Evolutionary conservation across 2,329 filamentous ascomycete genomes (phyloP).

Genomic region (Diaporthe citrichinensis): DNA sequence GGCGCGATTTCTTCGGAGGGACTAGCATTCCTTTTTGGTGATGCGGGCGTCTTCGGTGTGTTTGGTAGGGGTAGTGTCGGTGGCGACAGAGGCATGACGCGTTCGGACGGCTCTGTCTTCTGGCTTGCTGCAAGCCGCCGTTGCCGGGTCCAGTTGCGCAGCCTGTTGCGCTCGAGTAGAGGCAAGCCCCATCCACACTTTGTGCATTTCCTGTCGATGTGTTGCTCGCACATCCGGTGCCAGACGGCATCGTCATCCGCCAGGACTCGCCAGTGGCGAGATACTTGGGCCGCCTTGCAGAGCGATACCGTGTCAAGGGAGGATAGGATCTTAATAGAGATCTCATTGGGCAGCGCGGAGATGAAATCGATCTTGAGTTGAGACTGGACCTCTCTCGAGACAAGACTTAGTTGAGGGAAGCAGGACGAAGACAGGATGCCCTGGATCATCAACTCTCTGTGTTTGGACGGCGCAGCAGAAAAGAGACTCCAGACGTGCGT

Average conservation of each 20-base stretch:
- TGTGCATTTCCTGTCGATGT: slow-evolving; percentile 92
- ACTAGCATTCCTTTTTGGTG: slow-evolving; percentile 53
- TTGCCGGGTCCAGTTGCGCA: slow-evolving; percentile 89
- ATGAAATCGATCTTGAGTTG: slow-evolving; percentile 98
- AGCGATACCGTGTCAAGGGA: slow-evolving; percentile 94
- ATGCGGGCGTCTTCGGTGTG: slow-evolving; percentile 44
- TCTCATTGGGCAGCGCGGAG: slow-evolving; percentile 86
- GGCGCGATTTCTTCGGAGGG: slow-evolving; percentile 45
- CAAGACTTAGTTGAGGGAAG: slow-evolving; percentile 94
- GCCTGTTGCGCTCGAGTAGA: slow-evolving; percentile 86
- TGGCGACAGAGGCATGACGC: slow-evolving; percentile 44
- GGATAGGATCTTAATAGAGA: slow-evolving; percentile 93
- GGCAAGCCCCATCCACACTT: slow-evolving; percentile 97
- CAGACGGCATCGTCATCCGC: slow-evolving; percentile 99
- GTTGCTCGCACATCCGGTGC: slow-evolving; percentile 98
- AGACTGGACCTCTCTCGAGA: slow-evolving; percentile 91
- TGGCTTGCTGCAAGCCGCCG: slow-evolving; percentile 73
- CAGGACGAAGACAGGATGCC: slow-evolving; percentile 97
- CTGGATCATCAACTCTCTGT: slow-evolving; percentile 95
- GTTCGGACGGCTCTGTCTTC: slow-evolving; percentile 44
- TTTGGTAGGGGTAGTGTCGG: slow-evolving; percentile 49
- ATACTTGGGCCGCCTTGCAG: slow-evolving; percentile 96
- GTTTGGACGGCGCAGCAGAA: slow-evolving; percentile 93
- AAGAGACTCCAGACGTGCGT: slow-evolving; percentile 98
- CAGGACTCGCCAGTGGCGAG: slow-evolving; percentile 85